phyloP scores from a whole-genome alignment of 441 rosid species.

The Sinapis alba region DNA sequence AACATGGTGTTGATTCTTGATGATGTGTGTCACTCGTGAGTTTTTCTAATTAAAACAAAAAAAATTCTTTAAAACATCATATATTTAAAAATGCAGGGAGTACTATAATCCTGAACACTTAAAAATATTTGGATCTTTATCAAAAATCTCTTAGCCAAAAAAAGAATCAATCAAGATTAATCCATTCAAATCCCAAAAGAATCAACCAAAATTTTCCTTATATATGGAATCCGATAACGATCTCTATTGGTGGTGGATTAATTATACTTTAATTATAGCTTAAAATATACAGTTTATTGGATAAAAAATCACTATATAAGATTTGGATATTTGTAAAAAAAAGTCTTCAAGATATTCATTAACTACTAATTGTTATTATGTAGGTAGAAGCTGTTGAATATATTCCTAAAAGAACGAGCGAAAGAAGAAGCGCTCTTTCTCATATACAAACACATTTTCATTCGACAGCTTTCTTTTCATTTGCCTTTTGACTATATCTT shows the following conservation, averaged over 20 bases:
- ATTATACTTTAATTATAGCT: conserved; percentile 19
- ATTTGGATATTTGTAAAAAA: conserved; percentile 21
- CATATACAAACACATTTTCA: conserved; percentile 4
- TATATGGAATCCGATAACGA: conserved; percentile 17
- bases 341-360: neutral
- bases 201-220: conserved; percentile 16
- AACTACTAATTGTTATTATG: conserved; percentile 8
- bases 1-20: conserved; percentile 4
- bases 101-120: neutral
- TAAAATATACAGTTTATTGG: conserved; percentile 18
- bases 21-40: neutral
- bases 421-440: conserved; percentile 16
- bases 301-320: conserved; percentile 17
- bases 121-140: neutral
- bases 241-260: conserved; percentile 26
- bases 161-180: neutral
- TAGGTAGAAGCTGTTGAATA: conserved; percentile 38
- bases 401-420: conserved; percentile 28
- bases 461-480: conserved; percentile 9
- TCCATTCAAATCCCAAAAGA: conserved; percentile 31
- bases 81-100: neutral
- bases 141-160: neutral
- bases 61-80: no score
- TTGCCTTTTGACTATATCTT: conserved; percentile 19
- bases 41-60: no score